Conservation (phyloP, 768 basidiomycete species). For the Rhizopogon roseolus region DNA sequence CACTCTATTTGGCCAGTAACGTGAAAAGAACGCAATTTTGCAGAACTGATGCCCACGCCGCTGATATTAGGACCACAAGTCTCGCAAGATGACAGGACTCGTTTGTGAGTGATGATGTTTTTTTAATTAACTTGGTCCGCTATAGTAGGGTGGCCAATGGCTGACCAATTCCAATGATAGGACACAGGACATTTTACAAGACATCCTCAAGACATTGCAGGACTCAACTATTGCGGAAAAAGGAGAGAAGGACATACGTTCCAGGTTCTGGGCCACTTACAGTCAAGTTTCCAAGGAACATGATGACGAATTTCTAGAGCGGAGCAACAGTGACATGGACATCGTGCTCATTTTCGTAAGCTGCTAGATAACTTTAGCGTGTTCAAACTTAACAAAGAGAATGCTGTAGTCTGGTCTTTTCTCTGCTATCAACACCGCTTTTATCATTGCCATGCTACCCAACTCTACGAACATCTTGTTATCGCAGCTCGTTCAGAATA, state of each 20-base stretch:
- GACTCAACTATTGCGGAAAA: not conserved
- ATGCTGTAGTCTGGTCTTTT: constrained; percentile 3
- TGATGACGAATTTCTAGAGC: constrained; percentile 13
- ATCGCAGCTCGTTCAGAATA: constrained; percentile 4
- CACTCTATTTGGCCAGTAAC: not conserved
- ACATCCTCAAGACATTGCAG: not conserved
- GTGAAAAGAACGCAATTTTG: not conserved
- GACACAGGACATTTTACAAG: not conserved
- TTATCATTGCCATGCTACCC: constrained; percentile 1
- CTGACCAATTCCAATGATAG: not conserved
- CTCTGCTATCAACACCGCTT: not conserved
- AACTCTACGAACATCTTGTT: not conserved
- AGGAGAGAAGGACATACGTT: constrained; percentile 1
- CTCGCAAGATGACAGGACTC: not conserved
- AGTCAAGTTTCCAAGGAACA: constrained; percentile 8
- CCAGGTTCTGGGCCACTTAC: constrained; percentile 12
- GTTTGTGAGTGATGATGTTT: not conserved
- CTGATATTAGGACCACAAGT: not conserved
- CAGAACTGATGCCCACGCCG: not conserved
- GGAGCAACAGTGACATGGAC: constrained; percentile 14
- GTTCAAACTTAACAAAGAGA: not conserved
- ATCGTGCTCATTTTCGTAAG: constrained; percentile 19
- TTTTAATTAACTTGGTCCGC: not conserved
- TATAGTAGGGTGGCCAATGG: not conserved
- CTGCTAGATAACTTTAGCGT: not conserved